These are phyloP conservation scores for Ophiostoma sp. DNA, from an alignment of 2,329 filamentous ascomycete species.

Conservation along the genomic window DNA sequence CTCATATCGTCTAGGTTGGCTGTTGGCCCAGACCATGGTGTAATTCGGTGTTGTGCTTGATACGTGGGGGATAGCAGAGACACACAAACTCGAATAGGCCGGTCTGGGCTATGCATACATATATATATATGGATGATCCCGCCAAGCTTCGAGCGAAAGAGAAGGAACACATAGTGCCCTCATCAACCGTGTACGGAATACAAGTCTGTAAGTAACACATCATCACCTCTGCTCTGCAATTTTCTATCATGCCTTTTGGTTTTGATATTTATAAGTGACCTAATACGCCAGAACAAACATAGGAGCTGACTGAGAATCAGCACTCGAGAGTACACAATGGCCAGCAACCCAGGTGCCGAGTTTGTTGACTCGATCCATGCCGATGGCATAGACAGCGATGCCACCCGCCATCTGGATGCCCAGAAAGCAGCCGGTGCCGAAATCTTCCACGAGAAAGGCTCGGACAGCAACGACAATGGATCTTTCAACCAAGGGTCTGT, in stretches of 20 bases:
- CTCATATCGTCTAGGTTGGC: not conserved
- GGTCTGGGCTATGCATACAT: not conserved
- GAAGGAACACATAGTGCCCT: not conserved
- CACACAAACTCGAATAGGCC: not conserved
- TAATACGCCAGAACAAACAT: not conserved
- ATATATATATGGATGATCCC: not conserved
- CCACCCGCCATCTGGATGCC: slow-evolving; percentile 13
- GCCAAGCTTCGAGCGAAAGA: too few relatives aligned
- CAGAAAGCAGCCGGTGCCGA: not conserved
- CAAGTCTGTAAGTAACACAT: not conserved
- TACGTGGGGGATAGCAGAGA: not conserved
- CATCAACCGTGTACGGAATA: not conserved
- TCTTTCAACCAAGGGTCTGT: slow-evolving; percentile 9
- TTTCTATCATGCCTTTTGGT: not conserved
- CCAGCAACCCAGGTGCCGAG: not conserved
- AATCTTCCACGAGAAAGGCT: slow-evolving; percentile 4
- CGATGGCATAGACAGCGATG: not conserved
- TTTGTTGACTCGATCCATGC: slow-evolving; percentile 1
- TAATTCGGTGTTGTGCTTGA: not conserved
- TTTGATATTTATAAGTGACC: not conserved
- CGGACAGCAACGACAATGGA: not conserved
- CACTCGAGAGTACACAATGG: not conserved
- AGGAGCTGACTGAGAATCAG: not conserved
- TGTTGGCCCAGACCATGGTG: not conserved
- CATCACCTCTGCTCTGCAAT: not conserved